These are phyloP conservation scores for Mucor velutinosus DNA, from an alignment of 371 early-diverging fungal species.

Conservation along the genomic window DNA sequence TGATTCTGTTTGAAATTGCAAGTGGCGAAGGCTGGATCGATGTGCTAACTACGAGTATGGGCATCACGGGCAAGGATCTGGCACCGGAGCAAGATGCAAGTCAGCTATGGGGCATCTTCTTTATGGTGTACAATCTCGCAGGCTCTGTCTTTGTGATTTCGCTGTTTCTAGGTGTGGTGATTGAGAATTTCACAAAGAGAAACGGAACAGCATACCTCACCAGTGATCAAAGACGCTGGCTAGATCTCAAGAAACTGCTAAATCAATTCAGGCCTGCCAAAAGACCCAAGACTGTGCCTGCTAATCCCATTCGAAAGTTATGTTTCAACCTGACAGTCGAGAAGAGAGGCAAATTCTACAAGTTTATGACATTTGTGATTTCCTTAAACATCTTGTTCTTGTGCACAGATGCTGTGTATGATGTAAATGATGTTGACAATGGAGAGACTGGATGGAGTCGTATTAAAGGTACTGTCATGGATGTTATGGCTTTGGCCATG, in stretches of 20 bases:
- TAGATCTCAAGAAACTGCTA: constrained; percentile 68
- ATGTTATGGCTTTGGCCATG: too few relatives aligned
- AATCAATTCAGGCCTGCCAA: constrained; percentile 64
- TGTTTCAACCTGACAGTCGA: constrained; percentile 53
- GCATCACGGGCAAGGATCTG: constrained; percentile 53
- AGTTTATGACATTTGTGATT: constrained; percentile 52
- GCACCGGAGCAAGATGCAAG: constrained; percentile 50
- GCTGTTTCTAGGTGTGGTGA: constrained; percentile 71
- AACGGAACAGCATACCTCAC: constrained; percentile 70
- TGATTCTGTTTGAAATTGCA: constrained; percentile 67
- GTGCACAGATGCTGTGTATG: constrained; percentile 49
- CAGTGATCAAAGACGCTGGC: constrained; percentile 70
- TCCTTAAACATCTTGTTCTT: constrained; percentile 56
- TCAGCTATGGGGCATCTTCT: constrained; percentile 63
- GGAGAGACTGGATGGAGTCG: constrained; percentile 24
- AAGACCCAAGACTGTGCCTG: constrained; percentile 44
- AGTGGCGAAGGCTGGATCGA: constrained; percentile 78
- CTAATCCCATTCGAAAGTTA: constrained; percentile 37
- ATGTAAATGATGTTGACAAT: constrained; percentile 20
- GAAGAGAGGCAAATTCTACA: constrained; percentile 57
- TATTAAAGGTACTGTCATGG: constrained; percentile 28
- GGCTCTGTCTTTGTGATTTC: constrained; percentile 68
- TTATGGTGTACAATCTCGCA: constrained; percentile 66
- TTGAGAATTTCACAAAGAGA: constrained; percentile 66
- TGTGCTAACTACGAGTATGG: constrained; percentile 63